Percentiles rank a stretch among this genome's conserved stretches.
Conservation (phyloP, 2,329 filamentous ascomycete species). For the Exophiala phaeomuriformis region DNA sequence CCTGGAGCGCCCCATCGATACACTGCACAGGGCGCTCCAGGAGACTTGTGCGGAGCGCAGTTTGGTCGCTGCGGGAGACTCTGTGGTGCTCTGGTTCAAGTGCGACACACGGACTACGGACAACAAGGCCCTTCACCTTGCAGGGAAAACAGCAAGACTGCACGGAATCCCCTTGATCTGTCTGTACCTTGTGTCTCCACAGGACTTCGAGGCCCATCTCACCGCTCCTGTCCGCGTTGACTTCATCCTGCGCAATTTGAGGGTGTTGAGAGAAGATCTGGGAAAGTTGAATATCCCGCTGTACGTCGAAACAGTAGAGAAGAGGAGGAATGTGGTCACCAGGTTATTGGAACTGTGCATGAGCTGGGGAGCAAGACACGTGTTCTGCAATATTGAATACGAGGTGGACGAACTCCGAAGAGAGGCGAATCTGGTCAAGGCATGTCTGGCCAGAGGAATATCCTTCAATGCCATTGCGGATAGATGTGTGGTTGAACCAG, state of each 20-base stretch:
- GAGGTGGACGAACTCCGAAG: constrained; percentile 82
- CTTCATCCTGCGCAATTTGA: constrained; percentile 67
- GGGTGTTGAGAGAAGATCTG: constrained; percentile 58
- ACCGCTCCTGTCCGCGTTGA: constrained; percentile 67
- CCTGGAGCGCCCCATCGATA: constrained; percentile 65
- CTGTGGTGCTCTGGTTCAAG: constrained; percentile 88
- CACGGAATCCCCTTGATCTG: constrained; percentile 65
- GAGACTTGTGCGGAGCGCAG: constrained; percentile 53
- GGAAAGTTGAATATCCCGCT: constrained; percentile 68
- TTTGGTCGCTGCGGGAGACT: constrained; percentile 48
- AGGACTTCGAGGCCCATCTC: constrained; percentile 77
- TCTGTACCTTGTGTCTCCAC: constrained; percentile 71
- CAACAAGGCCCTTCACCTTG: constrained; percentile 63
- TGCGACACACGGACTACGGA: constrained; percentile 67
- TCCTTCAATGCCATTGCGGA: constrained; percentile 69
- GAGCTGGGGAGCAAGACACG: constrained; percentile 64
- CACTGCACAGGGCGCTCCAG: constrained; percentile 53
- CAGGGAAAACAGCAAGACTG: constrained; percentile 58
- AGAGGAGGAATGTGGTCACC: constrained; percentile 54
- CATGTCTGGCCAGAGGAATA: constrained; percentile 56
- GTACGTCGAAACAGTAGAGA: constrained; percentile 63
- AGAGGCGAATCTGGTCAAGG: constrained; percentile 59
- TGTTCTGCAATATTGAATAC: constrained; percentile 82
- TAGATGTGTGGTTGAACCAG: constrained; percentile 73
- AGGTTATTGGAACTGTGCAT: constrained; percentile 59